These are phyloP conservation scores for Vaccinium myrtillus DNA, from an alignment of 148 eudicot genomes.

Conservation along the genomic window DNA sequence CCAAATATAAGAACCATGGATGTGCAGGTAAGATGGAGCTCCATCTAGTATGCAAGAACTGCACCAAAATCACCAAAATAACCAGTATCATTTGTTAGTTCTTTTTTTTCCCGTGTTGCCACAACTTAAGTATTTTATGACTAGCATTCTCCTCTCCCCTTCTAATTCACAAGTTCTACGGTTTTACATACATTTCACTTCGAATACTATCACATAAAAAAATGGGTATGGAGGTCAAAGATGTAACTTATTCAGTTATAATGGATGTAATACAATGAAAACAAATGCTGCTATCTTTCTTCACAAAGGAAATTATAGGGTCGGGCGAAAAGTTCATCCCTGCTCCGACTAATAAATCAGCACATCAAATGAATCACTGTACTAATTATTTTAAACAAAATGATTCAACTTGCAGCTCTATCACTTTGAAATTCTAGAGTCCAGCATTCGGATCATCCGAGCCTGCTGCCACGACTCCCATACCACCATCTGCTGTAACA, in stretches of 20 bases:
- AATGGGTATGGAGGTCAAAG: neutral
- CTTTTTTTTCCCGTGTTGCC: too few species aligned
- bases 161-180: neutral
- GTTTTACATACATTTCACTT: neutral
- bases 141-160: neutral
- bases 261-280: neutral
- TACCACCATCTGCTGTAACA: slow-evolving; percentile 48
- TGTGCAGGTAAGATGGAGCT: neutral
- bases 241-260: neutral
- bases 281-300: neutral
- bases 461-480: slow-evolving; percentile 79
- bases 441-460: slow-evolving; percentile 78
- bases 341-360: neutral
- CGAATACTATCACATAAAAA: neutral
- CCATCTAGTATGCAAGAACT: slow-evolving; percentile 32
- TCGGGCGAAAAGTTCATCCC: neutral
- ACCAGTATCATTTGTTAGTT: too few species aligned
- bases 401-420: neutral
- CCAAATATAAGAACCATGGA: neutral
- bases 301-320: neutral
- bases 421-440: slow-evolving; percentile 21
- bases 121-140: too few species aligned
- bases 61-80: slow-evolving; percentile 13
- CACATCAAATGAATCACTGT: neutral
- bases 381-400: neutral